A percentile compares a stretch with the other conserved stretches of the same genome.
Evolutionary conservation across 768 basidiomycete genomes (phyloP).

Genomic region (Tylopilus plumbeoviolaceoides): DNA sequence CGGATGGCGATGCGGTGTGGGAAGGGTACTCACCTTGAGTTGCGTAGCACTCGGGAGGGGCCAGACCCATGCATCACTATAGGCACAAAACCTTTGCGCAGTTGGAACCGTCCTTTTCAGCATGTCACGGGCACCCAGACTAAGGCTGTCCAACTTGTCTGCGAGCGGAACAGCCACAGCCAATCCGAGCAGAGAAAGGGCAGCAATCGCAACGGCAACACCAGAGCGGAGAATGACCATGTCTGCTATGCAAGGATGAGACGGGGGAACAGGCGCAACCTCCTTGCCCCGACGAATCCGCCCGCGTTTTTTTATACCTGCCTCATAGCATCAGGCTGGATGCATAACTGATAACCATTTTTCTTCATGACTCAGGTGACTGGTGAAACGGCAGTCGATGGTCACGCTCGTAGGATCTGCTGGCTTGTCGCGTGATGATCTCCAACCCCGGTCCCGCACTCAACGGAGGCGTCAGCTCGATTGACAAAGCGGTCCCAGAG

Average conservation of each 20-base stretch:
- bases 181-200: slow-evolving; percentile 5
- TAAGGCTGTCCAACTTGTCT: slow-evolving; percentile 16
- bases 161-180: slow-evolving; percentile 10
- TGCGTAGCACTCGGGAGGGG: slow-evolving; percentile 40
- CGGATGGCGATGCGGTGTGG: background rate
- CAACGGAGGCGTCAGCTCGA: no score
- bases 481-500: no score
- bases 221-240: slow-evolving; percentile 9
- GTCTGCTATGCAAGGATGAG: background rate
- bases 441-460: no score
- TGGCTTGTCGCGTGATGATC: no score
- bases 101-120: slow-evolving; percentile 27
- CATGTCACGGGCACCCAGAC: slow-evolving; percentile 16
- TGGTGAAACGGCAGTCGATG: background rate
- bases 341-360: background rate
- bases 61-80: slow-evolving; percentile 38
- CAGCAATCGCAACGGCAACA: background rate
- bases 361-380: background rate
- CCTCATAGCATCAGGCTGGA: background rate
- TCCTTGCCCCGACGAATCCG: background rate
- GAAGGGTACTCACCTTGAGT: slow-evolving; percentile 35
- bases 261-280: background rate
- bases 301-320: background rate
- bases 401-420: background rate
- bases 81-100: slow-evolving; percentile 46